Evolutionary conservation across 257 asterid species (phyloP).

Genomic region (Ajuga chamaepitys): DNA sequence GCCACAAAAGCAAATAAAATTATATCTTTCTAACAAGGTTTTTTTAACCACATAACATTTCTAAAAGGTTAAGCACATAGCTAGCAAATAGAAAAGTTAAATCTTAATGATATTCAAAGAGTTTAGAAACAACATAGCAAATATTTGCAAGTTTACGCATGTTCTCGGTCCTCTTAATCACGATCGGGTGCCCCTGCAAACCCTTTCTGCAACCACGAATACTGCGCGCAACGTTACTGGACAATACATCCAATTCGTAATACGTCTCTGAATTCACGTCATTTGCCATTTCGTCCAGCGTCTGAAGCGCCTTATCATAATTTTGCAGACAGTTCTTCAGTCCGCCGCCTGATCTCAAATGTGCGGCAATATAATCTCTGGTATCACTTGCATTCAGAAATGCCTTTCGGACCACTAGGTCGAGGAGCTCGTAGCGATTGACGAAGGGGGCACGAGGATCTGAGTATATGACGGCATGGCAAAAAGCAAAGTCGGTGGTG

Average conservation of each 20-base stretch:
- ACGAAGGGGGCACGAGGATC: constrained; percentile 25
- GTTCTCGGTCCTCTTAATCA: constrained; percentile 8
- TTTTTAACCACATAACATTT: too few relatives aligned
- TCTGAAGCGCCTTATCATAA: constrained; percentile 12
- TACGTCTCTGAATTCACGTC: constrained; percentile 29
- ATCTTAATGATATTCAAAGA: background rate
- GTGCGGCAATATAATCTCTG: background rate
- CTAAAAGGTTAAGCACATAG: background rate
- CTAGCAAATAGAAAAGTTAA: too few relatives aligned
- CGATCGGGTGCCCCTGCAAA: background rate
- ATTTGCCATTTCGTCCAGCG: background rate
- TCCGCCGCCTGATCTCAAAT: background rate
- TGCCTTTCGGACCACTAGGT: constrained; percentile 19
- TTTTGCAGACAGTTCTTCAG: constrained; percentile 11
- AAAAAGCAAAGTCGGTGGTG: constrained; percentile 23
- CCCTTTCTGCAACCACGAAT: constrained; percentile 10
- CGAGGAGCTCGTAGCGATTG: constrained; percentile 16
- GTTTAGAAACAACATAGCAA: constrained; percentile 23
- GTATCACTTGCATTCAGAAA: constrained; percentile 12
- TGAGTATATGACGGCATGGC: constrained; percentile 27
- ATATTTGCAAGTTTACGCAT: constrained; percentile 19
- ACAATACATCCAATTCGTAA: constrained; percentile 1
- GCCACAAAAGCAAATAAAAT: too few relatives aligned
- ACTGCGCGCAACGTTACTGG: background rate
- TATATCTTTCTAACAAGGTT: too few relatives aligned